Evolutionary conservation across 208 protist species (phyloP).

Genomic region (Leishmania tarentolae): DNA sequence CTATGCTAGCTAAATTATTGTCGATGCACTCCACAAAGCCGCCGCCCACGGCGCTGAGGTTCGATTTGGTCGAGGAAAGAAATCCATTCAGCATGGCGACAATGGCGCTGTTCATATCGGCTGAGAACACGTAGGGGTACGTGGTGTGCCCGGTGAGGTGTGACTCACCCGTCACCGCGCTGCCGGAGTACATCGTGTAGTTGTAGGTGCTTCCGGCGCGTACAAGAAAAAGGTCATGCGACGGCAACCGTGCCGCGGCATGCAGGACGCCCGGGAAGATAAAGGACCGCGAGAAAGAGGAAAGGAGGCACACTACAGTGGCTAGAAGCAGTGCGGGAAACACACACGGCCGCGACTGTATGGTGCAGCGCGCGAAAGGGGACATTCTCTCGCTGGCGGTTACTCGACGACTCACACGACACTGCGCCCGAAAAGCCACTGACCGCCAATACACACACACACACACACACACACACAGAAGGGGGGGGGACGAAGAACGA

Average conservation of each 20-base stretch:
- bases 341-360: not conserved
- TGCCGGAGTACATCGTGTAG: constrained; percentile 32
- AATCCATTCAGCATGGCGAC: constrained; percentile 13
- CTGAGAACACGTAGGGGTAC: constrained; percentile 27
- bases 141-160: constrained; percentile 12
- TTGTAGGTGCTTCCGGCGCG: constrained; percentile 20
- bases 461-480: not conserved
- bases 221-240: not conserved
- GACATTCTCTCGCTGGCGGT: not conserved
- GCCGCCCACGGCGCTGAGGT: constrained; percentile 10
- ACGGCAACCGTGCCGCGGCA: not conserved
- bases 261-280: not conserved
- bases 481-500: not conserved
- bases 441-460: not conserved
- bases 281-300: not conserved
- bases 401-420: not conserved
- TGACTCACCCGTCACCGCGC: constrained; percentile 9
- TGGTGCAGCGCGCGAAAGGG: not conserved
- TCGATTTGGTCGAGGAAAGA: not conserved
- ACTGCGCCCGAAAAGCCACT: not conserved
- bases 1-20: not conserved
- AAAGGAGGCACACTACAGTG: not conserved
- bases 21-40: constrained; percentile 19
- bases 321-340: not conserved
- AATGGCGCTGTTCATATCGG: constrained; percentile 14